phyloP scores from a whole-genome alignment of 441 rosid genomes.

The Euphorbia corollata region DNA sequence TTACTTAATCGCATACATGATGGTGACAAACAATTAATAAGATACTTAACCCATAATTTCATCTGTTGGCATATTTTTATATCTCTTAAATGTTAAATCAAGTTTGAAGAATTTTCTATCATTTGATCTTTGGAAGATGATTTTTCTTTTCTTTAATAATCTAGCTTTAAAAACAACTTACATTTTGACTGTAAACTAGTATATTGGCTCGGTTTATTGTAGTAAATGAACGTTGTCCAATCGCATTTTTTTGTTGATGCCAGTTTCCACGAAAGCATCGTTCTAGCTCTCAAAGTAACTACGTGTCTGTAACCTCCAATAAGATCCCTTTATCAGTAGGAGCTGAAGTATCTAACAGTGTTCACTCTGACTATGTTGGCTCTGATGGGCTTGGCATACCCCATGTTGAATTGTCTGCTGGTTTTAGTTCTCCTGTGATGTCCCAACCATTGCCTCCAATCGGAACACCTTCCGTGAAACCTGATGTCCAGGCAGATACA shows the following conservation, averaged over 20 bases:
- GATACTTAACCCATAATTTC: too few species aligned
- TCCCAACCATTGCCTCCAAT: slow-evolving; percentile 76
- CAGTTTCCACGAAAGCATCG: slow-evolving; percentile 61
- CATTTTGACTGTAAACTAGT: too few species aligned
- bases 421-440: slow-evolving; percentile 28
- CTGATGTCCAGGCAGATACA: slow-evolving; percentile 44
- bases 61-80: too few species aligned
- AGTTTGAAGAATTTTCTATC: too few species aligned
- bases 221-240: slow-evolving; percentile 16
- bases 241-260: slow-evolving; percentile 22
- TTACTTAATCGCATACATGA: too few species aligned
- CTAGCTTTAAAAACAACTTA: too few species aligned
- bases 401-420: slow-evolving; percentile 36
- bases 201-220: slow-evolving; percentile 12
- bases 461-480: slow-evolving; percentile 60
- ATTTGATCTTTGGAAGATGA: too few species aligned
- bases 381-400: slow-evolving; percentile 32
- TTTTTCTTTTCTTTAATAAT: too few species aligned
- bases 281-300: slow-evolving; percentile 33
- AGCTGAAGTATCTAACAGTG: slow-evolving; percentile 35
- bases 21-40: too few species aligned
- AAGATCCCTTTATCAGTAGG: slow-evolving; percentile 35
- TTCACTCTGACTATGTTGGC: slow-evolving; percentile 32
- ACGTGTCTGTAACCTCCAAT: slow-evolving; percentile 30
- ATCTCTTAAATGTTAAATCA: too few species aligned